These are phyloP conservation scores for Colletotrichum orchidophilum DNA, from an alignment of 2,329 filamentous ascomycete species.

Conservation along the genomic window DNA sequence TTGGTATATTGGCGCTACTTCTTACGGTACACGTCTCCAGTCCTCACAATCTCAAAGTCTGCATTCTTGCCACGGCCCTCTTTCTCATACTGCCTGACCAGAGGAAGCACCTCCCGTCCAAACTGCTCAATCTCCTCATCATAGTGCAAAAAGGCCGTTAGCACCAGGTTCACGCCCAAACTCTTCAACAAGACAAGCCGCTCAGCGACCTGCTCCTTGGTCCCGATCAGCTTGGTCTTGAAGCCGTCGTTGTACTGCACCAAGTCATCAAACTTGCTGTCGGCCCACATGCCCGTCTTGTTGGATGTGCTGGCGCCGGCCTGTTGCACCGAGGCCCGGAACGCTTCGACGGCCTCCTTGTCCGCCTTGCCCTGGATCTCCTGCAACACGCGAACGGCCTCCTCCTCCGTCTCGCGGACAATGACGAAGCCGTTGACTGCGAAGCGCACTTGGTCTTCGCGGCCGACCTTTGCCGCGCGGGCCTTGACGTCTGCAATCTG, in stretches of 20 bases:
- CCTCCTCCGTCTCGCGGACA: conserved; percentile 58
- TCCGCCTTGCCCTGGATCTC: conserved; percentile 65
- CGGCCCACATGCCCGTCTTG: conserved; percentile 63
- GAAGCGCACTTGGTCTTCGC: conserved; percentile 54
- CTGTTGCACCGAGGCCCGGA: conserved; percentile 58
- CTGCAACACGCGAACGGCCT: conserved; percentile 57
- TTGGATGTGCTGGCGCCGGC: conserved; percentile 56
- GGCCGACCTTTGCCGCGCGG: conserved; percentile 53
- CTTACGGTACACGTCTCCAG: conserved; percentile 56
- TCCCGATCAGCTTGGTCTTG: conserved; percentile 63
- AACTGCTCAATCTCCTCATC: conserved; percentile 61
- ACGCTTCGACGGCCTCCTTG: conserved; percentile 58
- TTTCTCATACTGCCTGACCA: conserved; percentile 57
- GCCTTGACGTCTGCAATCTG: conserved; percentile 60
- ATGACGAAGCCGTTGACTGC: conserved; percentile 61
- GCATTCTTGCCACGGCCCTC: conserved; percentile 57
- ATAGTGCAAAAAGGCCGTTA: conserved; percentile 61
- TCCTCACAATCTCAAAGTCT: conserved; percentile 55
- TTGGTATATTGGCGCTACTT: background rate
- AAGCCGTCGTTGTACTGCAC: conserved; percentile 66
- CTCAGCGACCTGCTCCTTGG: conserved; percentile 60
- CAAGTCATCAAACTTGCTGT: conserved; percentile 60
- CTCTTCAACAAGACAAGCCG: conserved; percentile 58
- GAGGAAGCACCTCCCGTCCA: conserved; percentile 54
- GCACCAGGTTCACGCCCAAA: conserved; percentile 51